These are phyloP conservation scores for Cryptococcus sp. DNA, from an alignment of 1,284 basidiomycete genomes.

Conservation along the genomic window DNA sequence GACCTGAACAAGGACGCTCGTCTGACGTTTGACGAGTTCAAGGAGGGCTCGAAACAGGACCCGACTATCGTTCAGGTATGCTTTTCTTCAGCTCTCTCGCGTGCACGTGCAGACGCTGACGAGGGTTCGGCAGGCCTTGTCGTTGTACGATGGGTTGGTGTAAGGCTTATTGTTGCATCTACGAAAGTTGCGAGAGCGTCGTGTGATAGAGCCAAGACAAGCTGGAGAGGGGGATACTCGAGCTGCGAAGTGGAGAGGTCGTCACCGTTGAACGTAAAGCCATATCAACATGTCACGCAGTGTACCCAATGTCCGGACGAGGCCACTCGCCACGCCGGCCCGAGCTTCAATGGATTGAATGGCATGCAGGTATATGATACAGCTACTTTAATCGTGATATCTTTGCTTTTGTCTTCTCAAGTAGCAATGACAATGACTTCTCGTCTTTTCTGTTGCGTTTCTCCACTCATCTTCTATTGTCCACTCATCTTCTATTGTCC, in stretches of 20 bases:
- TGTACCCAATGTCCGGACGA: no score
- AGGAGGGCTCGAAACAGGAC: conserved; percentile 94
- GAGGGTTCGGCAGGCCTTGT: conserved; percentile 49
- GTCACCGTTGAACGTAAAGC: no score
- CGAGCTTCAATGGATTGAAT: no score
- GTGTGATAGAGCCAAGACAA: not conserved
- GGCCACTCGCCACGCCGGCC: no score
- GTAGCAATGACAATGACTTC: not conserved
- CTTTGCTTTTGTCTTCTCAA: no score
- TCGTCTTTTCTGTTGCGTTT: not conserved
- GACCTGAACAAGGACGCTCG: conserved; percentile 84
- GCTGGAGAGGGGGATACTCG: not conserved
- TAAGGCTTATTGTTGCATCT: not conserved
- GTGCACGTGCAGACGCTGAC: not conserved
- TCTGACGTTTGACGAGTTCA: conserved; percentile 91
- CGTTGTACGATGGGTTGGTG: conserved; percentile 56
- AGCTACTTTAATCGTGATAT: no score
- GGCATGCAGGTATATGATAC: no score
- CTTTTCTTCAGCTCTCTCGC: conserved; percentile 20
- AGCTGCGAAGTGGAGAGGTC: no score
- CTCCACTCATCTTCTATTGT: not conserved
- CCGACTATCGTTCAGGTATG: conserved; percentile 91
- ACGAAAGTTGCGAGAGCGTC: no score
- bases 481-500: not conserved
- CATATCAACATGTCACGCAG: no score